Conservation (phyloP, 352 stramenopile species). For the Phytopythium helicoides region DNA sequence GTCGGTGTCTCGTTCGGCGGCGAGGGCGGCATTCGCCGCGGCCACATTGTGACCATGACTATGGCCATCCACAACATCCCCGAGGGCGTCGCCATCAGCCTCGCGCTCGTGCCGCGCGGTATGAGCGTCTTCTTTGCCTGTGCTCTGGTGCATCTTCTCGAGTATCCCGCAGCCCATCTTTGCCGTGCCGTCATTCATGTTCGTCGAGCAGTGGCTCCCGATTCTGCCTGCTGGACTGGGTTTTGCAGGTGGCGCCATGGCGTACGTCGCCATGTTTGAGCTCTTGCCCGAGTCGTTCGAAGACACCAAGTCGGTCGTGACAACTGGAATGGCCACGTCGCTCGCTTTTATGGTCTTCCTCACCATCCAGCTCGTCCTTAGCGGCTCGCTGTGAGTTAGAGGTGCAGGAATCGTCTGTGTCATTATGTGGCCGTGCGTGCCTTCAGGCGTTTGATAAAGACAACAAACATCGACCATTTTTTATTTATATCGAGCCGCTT, state of each 20-base stretch:
- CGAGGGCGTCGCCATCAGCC: slow-evolving; percentile 94
- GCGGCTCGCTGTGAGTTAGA: slow-evolving; percentile 31
- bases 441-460: slow-evolving; percentile 1
- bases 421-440: slow-evolving; percentile 1
- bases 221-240: slow-evolving; percentile 95
- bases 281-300: slow-evolving; percentile 79
- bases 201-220: slow-evolving; percentile 90
- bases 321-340: slow-evolving; percentile 63
- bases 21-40: slow-evolving; percentile 90
- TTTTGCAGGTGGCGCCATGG: slow-evolving; percentile 97
- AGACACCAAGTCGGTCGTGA: slow-evolving; percentile 77
- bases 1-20: slow-evolving; percentile 98
- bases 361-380: slow-evolving; percentile 79
- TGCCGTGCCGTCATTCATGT: slow-evolving; percentile 96
- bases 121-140: slow-evolving; percentile 85
- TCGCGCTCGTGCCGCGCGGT: slow-evolving; percentile 94
- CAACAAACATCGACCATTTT: slow-evolving; percentile 4
- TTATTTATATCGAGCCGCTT: slow-evolving; percentile 5
- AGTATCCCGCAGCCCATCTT: slow-evolving; percentile 95
- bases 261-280: slow-evolving; percentile 92
- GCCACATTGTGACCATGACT: slow-evolving; percentile 96
- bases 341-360: slow-evolving; percentile 82
- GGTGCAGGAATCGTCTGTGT: slow-evolving; percentile 4
- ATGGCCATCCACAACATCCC: slow-evolving; percentile 99
- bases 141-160: slow-evolving; percentile 91